Evolutionary conservation across 257 asterid genomes (phyloP).

Genomic region (Ocimum tenuiflorum): DNA sequence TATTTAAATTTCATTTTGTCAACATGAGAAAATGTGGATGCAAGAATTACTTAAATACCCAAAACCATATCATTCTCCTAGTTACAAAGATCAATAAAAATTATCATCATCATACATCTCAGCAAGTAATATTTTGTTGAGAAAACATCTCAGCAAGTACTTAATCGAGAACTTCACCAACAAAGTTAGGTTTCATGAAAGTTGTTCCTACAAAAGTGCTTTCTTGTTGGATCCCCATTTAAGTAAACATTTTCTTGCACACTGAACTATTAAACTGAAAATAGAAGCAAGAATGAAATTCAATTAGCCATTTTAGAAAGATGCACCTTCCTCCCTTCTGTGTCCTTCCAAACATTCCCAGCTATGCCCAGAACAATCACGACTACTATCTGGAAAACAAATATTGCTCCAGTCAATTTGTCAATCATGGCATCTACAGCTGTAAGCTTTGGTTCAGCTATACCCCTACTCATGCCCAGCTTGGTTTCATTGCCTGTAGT

Average conservation of each 20-base stretch:
- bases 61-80: neutral
- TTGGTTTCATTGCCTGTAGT: constrained; percentile 86
- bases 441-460: constrained; percentile 97
- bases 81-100: neutral
- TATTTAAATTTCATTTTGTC: constrained; percentile 3
- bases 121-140: too few relatives aligned
- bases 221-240: neutral
- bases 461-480: constrained; percentile 97
- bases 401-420: constrained; percentile 98
- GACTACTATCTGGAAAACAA: constrained; percentile 87
- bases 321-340: constrained; percentile 87
- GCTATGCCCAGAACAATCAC: constrained; percentile 94
- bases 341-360: constrained; percentile 96
- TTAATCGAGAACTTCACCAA: constrained; percentile 8
- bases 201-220: neutral
- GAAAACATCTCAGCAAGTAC: neutral
- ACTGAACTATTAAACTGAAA: constrained; percentile 1
- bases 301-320: constrained; percentile 8
- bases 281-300: constrained; percentile 8
- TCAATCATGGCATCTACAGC: constrained; percentile 99
- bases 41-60: neutral
- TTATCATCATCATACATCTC: neutral
- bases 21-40: neutral
- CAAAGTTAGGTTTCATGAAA: neutral
- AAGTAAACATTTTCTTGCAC: neutral